A percentile compares a stretch with the other conserved stretches of the same genome.
Conservation (phyloP, 805 yeast genomes). For the Kluyveromyces wickerhamii region DNA sequence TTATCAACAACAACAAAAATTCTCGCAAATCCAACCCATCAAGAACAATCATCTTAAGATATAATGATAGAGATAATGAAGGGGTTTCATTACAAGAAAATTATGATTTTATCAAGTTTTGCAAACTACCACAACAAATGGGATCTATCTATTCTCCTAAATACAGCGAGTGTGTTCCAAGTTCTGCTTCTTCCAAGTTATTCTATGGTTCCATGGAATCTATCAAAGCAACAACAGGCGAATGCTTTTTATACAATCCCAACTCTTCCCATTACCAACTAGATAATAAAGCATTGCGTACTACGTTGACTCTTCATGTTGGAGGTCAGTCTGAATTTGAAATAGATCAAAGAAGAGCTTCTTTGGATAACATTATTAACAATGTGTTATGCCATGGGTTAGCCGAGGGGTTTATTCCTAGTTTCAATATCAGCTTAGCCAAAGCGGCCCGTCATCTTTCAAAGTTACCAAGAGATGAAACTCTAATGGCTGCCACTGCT, state of each 20-base stretch:
- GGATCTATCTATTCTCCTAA: constrained; percentile 23
- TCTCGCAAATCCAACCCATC: constrained; percentile 16
- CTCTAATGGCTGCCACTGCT: background rate
- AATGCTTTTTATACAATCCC: constrained; percentile 24
- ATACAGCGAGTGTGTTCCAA: constrained; percentile 23
- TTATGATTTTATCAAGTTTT: constrained; percentile 18
- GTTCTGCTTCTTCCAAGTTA: constrained; percentile 22
- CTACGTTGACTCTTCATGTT: constrained; percentile 24
- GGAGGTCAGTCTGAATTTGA: constrained; percentile 27
- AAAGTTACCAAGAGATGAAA: background rate
- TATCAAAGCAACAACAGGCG: constrained; percentile 26
- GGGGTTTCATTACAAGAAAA: constrained; percentile 20
- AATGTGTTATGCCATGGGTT: constrained; percentile 21
- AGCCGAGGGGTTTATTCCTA: constrained; percentile 22
- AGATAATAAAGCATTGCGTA: constrained; percentile 13
- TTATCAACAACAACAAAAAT: constrained; percentile 27
- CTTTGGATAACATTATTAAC: constrained; percentile 23
- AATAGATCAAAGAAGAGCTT: constrained; percentile 22
- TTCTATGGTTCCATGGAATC: constrained; percentile 26
- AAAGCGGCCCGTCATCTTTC: constrained; percentile 10
- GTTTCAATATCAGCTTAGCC: constrained; percentile 18
- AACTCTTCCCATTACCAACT: constrained; percentile 8
- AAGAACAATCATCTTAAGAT: constrained; percentile 17
- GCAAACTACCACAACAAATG: constrained; percentile 22
- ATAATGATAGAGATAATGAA: constrained; percentile 14